A percentile compares a stretch with the other conserved stretches of the same genome.
Evolutionary conservation across 768 basidiomycete genomes (phyloP).

Genomic region (Clathrus columnatus): DNA sequence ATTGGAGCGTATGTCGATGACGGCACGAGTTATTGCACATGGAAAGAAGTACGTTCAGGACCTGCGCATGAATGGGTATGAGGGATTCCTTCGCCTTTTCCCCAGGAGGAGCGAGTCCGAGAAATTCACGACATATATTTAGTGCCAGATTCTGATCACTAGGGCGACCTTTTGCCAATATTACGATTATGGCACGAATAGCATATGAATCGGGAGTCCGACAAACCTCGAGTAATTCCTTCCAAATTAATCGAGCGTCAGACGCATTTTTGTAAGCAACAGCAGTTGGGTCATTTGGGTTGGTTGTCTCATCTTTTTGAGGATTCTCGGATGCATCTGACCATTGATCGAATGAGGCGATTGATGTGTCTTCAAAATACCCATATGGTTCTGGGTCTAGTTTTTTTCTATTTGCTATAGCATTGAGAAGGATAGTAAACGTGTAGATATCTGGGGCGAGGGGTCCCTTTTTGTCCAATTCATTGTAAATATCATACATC

Average conservation of each 20-base stretch:
- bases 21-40: slow-evolving; percentile 45
- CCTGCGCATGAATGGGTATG: slow-evolving; percentile 36
- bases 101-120: slow-evolving; percentile 46
- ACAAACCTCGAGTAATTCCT: slow-evolving; percentile 43
- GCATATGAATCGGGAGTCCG: slow-evolving; percentile 44
- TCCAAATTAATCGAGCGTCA: slow-evolving; percentile 68
- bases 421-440: slow-evolving; percentile 59
- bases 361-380: no score
- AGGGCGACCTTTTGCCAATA: slow-evolving; percentile 46
- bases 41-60: slow-evolving; percentile 45
- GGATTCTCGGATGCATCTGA: no score
- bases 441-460: slow-evolving; percentile 51
- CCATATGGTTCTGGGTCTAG: slow-evolving; percentile 17
- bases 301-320: not conserved
- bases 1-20: slow-evolving; percentile 41
- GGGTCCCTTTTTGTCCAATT: slow-evolving; percentile 53
- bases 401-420: slow-evolving; percentile 26
- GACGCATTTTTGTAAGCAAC: slow-evolving; percentile 35
- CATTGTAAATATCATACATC: slow-evolving; percentile 69
- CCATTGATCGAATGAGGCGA: no score
- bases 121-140: slow-evolving; percentile 51
- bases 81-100: slow-evolving; percentile 27
- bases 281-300: not conserved
- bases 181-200: slow-evolving; percentile 43
- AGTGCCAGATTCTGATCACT: slow-evolving; percentile 61